Base-by-base conservation (phyloP, 2,329 filamentous ascomycete genomes). In the Chaetomiaceae sp. region DNA sequence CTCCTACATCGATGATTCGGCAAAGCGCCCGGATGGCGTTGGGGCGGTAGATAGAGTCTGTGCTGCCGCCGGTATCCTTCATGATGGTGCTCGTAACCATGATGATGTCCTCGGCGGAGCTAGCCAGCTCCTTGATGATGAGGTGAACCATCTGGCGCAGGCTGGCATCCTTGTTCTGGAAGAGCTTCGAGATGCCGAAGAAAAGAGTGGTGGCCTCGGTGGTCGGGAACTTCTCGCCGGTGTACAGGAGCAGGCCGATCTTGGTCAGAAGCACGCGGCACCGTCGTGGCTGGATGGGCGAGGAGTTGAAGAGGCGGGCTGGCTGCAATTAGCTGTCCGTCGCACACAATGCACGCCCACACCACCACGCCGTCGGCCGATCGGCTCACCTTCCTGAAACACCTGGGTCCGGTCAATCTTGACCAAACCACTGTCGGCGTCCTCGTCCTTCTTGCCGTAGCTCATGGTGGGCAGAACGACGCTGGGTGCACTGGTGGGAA, bases 31-130 rank as follows among this genome's bases (percentile, higher is more conserved):
- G 80, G 64, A 97, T 97, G 53, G 93, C 91, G 72, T 98, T 98
- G 42, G 93, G 88, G 61, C 93, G 80, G 73, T 90, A 96, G 47
- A 96, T 82, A 43, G 90, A 85, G 64, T 97, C 93, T 62, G 88
- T 96, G 62, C 90, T 88, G 54, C 94, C 89, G 42, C 90, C 89
- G 10, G 91, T 96, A 67, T 98, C 93, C 75, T 98, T 98, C 93
- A 97, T 98, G 60, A 98, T 96, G 58, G 91, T 96, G 70, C 88
- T 95, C 15, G 93, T 98, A 52, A 96, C 93, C 93, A 98, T 97
- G 66, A 98, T 98, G 55, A 96, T 94, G 76, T 98, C 93, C 73
- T 97, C 89, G 49, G 93, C 93, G 19, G 89, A 95, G 67, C 83
- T 82, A 57, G 91, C 88, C 62, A 98, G 77, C 78, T 98, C 93